Evolutionary conservation across 805 yeast genomes (phyloP).

Genomic region (Sungouiella thailandica): DNA sequence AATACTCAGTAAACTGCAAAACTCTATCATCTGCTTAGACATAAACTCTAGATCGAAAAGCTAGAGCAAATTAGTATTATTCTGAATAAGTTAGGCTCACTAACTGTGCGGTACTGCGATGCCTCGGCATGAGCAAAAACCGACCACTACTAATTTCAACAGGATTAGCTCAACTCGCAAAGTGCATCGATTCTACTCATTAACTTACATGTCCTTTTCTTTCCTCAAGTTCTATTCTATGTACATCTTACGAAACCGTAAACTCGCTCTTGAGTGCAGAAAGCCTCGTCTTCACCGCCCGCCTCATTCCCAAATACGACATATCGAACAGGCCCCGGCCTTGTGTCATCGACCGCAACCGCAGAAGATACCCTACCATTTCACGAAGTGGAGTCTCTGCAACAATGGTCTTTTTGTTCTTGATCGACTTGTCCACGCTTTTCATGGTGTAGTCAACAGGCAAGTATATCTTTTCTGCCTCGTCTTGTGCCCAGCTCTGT

Average conservation of each 20-base stretch:
- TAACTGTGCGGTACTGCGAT: no score
- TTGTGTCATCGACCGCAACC: constrained; percentile 76
- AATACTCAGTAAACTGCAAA: no score
- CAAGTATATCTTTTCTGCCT: constrained; percentile 59
- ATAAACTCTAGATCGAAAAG: no score
- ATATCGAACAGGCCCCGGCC: constrained; percentile 84
- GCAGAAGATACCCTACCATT: constrained; percentile 84
- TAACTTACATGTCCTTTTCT: background rate
- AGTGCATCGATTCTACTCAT: background rate
- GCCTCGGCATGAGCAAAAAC: no score
- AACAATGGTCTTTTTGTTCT: constrained; percentile 51
- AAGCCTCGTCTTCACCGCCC: constrained; percentile 36
- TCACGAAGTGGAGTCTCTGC: constrained; percentile 84
- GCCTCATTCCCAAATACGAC: constrained; percentile 70
- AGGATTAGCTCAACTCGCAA: no score
- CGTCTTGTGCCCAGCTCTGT: constrained; percentile 44
- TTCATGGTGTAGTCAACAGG: constrained; percentile 73
- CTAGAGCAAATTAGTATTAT: no score
- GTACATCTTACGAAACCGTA: constrained; percentile 3
- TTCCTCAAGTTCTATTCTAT: background rate
- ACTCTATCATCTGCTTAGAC: no score
- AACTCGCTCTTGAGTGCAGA: constrained; percentile 10
- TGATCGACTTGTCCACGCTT: constrained; percentile 14
- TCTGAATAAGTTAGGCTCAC: no score
- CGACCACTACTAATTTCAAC: no score